These are phyloP conservation scores for Cupressus sempervirens DNA, from an alignment of 75 land plant genomes.

Conservation along the genomic window DNA sequence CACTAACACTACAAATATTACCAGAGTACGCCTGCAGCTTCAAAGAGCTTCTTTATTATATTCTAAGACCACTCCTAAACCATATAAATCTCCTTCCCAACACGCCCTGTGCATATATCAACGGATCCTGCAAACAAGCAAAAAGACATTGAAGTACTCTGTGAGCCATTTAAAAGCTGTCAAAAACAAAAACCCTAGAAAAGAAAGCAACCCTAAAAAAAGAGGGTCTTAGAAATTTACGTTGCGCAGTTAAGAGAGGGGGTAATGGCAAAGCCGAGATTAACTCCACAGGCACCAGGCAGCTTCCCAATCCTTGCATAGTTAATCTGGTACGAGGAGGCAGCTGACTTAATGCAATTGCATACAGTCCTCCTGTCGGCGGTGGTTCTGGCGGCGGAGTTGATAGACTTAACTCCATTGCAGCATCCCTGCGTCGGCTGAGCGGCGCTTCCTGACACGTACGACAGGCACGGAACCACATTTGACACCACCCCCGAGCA, in stretches of 20 bases:
- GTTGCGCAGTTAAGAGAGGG: background rate
- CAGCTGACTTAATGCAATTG: slow-evolving; percentile 18
- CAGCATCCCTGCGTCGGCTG: slow-evolving; percentile 18
- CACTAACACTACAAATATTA: too few relatives aligned
- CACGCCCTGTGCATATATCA: too few relatives aligned
- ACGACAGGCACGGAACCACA: slow-evolving; percentile 3
- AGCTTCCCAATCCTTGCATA: background rate
- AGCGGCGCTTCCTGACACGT: background rate
- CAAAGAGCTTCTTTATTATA: too few relatives aligned
- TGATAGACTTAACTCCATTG: slow-evolving; percentile 16
- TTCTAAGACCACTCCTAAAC: too few relatives aligned
- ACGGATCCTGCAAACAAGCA: too few relatives aligned
- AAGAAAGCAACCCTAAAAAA: too few relatives aligned
- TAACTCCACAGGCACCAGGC: background rate
- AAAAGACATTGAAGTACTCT: too few relatives aligned
- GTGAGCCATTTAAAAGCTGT: too few relatives aligned
- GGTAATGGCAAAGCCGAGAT: background rate
- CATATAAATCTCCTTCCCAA: too few relatives aligned
- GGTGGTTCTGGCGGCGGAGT: slow-evolving; percentile 13
- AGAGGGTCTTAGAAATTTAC: background rate
- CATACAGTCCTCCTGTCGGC: slow-evolving; percentile 20
- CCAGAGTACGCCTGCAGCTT: too few relatives aligned
- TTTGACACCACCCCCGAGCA: slow-evolving; percentile 4
- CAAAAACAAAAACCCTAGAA: too few relatives aligned
- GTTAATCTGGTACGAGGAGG: background rate